These are phyloP conservation scores for Pelargonium nanum DNA, from an alignment of 345 rosid genomes.

Conservation along the genomic window DNA sequence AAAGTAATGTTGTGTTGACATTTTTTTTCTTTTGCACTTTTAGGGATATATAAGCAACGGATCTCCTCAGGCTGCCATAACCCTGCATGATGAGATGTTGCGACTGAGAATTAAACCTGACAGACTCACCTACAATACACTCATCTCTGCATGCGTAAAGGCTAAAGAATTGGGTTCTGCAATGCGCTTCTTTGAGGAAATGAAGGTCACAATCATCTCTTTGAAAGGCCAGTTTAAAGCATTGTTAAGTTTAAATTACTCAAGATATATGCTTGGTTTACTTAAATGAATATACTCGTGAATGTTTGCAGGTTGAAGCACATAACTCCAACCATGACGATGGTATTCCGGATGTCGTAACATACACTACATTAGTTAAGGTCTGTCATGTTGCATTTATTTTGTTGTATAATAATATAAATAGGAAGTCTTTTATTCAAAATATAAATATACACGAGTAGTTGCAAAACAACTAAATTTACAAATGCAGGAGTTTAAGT, in stretches of 20 bases:
- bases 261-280: background rate
- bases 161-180: conserved; percentile 45
- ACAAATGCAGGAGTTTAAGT: background rate
- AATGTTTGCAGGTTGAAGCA: background rate
- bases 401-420: no score
- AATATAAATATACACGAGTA: background rate
- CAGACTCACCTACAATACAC: conserved; percentile 51
- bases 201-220: conserved; percentile 74
- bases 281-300: background rate
- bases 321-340: background rate
- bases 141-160: conserved; percentile 51
- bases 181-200: conserved; percentile 47
- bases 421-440: background rate
- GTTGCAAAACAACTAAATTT: background rate
- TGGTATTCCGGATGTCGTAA: background rate
- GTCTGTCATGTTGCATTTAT: background rate
- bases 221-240: conserved; percentile 39
- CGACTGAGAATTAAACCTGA: conserved; percentile 52
- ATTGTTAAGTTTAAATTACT: background rate
- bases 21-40: conserved; percentile 5
- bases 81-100: conserved; percentile 38
- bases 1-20: background rate
- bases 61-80: conserved; percentile 41
- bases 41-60: conserved; percentile 53
- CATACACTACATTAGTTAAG: background rate